Evolutionary conservation across 371 early-diverging fungal genomes (phyloP), one percentile per base, ranked within the genome.

Genomic region (Apophysomyces elegans): DNA sequence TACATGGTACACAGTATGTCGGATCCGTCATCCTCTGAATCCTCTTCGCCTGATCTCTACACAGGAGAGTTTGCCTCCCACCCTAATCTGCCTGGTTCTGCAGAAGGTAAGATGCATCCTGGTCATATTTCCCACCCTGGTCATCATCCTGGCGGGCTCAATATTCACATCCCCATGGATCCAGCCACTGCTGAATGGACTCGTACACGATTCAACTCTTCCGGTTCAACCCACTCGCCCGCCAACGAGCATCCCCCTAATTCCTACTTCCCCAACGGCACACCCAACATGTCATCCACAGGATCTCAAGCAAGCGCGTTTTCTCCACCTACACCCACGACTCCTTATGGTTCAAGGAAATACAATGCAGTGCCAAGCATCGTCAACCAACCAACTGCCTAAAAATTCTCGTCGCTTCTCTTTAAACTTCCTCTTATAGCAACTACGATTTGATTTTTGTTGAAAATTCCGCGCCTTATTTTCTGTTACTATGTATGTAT

Each of bases 1-100:
- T 67, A 67, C 50, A 67, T 67, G 67, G 63, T 72, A 5, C 72
- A 64, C 4, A 67, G 67, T 18, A 67, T 71, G 66, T 67, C 71
- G 35, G 71, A 71, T 32, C 64, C 61, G 26, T 70, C 70, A 1
- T 65, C 72, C 4, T 67, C 68, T 13, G 72, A 67, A 45, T 65
- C 68, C 0, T 68, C 72, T 4, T 72, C 72, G 26, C 68, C 72
- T 39, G 72, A 68, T 62, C 37, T 72, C 47, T 64, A 72, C 63
- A 61, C 57, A 16, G 63, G 63, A 39, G 72, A 72, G 44, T 68
- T 64, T 65, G 61, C 54, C 45, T 59, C 37, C 35, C 70, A 62
- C 18, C 62, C 54, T 50, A n/a, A 16, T 50, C 54, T 50, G 54
- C 54, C 54, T 50, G 54, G 54, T 50, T 50, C 54, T 50, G 54